phyloP scores from a whole-genome alignment of 306 rosid genomes.

The Casuarina cunninghamiana region DNA sequence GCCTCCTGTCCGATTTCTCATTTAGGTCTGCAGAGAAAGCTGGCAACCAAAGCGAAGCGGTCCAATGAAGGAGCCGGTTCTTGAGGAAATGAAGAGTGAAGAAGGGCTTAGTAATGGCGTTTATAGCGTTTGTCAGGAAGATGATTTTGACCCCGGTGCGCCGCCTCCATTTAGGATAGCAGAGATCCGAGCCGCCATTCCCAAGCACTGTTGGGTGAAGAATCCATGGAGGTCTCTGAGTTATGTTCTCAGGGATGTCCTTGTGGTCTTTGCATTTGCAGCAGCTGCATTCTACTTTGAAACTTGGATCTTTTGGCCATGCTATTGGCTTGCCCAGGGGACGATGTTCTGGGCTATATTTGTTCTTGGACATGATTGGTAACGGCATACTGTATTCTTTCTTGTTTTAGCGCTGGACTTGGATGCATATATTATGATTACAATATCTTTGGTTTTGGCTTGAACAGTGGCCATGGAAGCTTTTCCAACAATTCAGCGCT shows the following conservation, averaged over 20 bases:
- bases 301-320: constrained; percentile 61
- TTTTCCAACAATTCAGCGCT: constrained; percentile 63
- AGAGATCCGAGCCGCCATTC: constrained; percentile 87
- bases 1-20: constrained; percentile 14
- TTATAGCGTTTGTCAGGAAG: constrained; percentile 11
- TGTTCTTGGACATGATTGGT: constrained; percentile 98
- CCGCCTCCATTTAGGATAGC: constrained; percentile 85
- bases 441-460: constrained; percentile 4
- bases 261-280: constrained; percentile 38
- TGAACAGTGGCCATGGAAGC: constrained; percentile 95
- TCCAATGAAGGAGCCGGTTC: neutral
- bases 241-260: constrained; percentile 66
- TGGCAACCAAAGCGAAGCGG: neutral
- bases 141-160: constrained; percentile 72
- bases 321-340: constrained; percentile 86
- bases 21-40: constrained; percentile 13
- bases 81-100: constrained; percentile 20
- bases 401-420: neutral
- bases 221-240: constrained; percentile 70
- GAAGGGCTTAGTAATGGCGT: neutral
- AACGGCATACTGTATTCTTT: neutral
- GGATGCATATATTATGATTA: neutral
- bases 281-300: constrained; percentile 48
- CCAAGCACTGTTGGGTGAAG: constrained; percentile 86
- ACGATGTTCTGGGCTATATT: constrained; percentile 98